A percentile compares a stretch with the other conserved stretches of the same genome.
phyloP scores from a whole-genome alignment of 768 basidiomycete genomes.

The Hemileccinum rubropunctum region DNA sequence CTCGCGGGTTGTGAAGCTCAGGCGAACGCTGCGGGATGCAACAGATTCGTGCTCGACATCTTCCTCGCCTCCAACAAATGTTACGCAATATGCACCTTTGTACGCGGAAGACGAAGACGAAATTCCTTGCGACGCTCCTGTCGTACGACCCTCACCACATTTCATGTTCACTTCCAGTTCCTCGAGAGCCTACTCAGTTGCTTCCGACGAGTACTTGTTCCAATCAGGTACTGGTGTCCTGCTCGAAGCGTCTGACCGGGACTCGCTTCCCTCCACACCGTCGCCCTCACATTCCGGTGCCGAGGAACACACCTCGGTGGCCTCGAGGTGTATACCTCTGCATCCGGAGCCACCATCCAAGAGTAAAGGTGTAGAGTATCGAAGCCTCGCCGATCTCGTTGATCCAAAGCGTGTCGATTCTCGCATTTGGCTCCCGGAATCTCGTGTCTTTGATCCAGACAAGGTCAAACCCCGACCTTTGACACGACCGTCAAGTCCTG shows the following conservation, averaged over 20 bases:
- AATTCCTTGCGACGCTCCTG: slow-evolving; percentile 4
- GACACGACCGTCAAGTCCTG: slow-evolving; percentile 25
- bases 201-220: background rate
- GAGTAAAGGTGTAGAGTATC: slow-evolving; percentile 20
- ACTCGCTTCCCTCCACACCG: background rate
- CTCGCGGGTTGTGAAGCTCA: slow-evolving; percentile 9
- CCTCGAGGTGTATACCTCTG: slow-evolving; percentile 5
- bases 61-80: slow-evolving; percentile 24
- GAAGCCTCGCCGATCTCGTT: slow-evolving; percentile 15
- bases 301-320: slow-evolving; percentile 9
- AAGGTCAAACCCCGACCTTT: slow-evolving; percentile 23
- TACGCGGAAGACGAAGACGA: slow-evolving; percentile 12
- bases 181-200: slow-evolving; percentile 16
- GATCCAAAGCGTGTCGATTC: slow-evolving; percentile 17
- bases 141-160: slow-evolving; percentile 10
- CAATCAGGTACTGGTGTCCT: background rate
- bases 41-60: slow-evolving; percentile 2
- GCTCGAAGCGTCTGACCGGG: slow-evolving; percentile 9
- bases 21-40: slow-evolving; percentile 8
- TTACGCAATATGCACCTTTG: slow-evolving; percentile 23
- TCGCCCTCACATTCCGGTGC: slow-evolving; percentile 7
- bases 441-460: slow-evolving; percentile 25
- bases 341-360: slow-evolving; percentile 6
- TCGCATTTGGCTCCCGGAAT: slow-evolving; percentile 27
- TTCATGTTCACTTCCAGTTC: slow-evolving; percentile 17